These are phyloP conservation scores for Tritrichomonas musculus DNA, from an alignment of 208 protist species.

Conservation along the genomic window DNA sequence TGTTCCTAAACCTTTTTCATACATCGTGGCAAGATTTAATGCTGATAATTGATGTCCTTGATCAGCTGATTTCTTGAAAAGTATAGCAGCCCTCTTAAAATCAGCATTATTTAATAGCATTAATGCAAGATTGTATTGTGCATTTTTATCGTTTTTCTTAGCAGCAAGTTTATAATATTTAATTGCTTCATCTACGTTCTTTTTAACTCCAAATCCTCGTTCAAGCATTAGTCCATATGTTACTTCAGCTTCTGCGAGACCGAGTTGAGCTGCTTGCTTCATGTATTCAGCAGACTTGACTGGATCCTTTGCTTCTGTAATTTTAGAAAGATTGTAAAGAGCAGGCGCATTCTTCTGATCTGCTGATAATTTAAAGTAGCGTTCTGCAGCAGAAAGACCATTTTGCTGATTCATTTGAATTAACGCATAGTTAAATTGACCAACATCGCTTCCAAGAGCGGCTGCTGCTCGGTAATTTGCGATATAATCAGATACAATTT, in stretches of 20 bases:
- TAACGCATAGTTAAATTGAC: too few relatives aligned
- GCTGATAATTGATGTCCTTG: not conserved
- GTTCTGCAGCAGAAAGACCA: too few relatives aligned
- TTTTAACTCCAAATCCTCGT: not conserved
- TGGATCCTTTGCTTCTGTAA: not conserved
- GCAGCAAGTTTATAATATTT: constrained; percentile 5
- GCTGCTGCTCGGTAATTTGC: too few relatives aligned
- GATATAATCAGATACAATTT: too few relatives aligned
- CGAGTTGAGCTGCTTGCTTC: not conserved
- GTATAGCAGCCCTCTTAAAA: not conserved
- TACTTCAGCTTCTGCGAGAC: not conserved
- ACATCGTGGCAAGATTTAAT: not conserved
- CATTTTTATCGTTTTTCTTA: not conserved
- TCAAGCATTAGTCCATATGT: not conserved
- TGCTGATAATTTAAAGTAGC: too few relatives aligned
- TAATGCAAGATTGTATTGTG: not conserved
- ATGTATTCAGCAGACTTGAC: not conserved
- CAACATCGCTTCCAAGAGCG: too few relatives aligned
- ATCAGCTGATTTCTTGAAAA: not conserved
- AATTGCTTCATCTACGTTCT: not conserved
- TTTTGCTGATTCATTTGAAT: too few relatives aligned
- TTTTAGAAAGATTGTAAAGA: too few relatives aligned
- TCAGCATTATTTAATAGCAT: not conserved
- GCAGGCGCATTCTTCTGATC: too few relatives aligned
- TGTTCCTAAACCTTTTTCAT: not conserved